Evolutionary conservation across 2,329 filamentous ascomycete species (phyloP).

Genomic region (Fusarium avenaceum): DNA sequence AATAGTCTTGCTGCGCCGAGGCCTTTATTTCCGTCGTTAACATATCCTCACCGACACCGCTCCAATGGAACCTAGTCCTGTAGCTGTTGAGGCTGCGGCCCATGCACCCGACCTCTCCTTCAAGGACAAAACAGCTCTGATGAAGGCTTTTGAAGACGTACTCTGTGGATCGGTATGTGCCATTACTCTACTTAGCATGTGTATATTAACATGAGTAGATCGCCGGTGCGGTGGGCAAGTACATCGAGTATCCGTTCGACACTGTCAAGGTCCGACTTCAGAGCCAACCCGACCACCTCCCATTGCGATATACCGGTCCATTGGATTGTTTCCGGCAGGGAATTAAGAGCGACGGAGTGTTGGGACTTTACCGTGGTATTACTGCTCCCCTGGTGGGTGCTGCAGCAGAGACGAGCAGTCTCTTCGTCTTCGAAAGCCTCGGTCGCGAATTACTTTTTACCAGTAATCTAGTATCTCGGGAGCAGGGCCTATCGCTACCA

Average conservation of each 20-base stretch:
- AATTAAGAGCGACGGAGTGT: conserved; percentile 80
- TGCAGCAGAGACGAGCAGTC: conserved; percentile 88
- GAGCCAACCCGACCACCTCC: conserved; percentile 89
- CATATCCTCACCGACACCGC: background rate
- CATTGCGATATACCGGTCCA: conserved; percentile 85
- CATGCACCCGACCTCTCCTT: conserved; percentile 48
- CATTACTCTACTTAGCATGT: background rate
- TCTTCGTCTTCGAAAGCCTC: conserved; percentile 91
- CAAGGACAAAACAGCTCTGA: conserved; percentile 58
- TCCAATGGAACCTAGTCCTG: conserved; percentile 52
- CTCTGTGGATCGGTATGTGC: conserved; percentile 83
- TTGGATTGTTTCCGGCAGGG: conserved; percentile 95
- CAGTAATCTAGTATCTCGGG: conserved; percentile 62
- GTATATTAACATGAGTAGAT: conserved; percentile 60
- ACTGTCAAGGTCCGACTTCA: conserved; percentile 98
- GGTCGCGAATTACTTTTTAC: conserved; percentile 75
- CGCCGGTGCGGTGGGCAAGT: conserved; percentile 91
- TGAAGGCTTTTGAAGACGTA: conserved; percentile 87
- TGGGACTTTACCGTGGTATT: conserved; percentile 90
- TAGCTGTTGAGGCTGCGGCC: conserved; percentile 48
- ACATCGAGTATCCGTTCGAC: conserved; percentile 98
- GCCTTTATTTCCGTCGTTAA: background rate
- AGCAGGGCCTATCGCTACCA: conserved; percentile 77
- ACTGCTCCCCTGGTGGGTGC: conserved; percentile 91
- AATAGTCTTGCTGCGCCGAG: background rate